Conservation (phyloP, 208 protist genomes). For the Entamoeba moshkovskii region DNA sequence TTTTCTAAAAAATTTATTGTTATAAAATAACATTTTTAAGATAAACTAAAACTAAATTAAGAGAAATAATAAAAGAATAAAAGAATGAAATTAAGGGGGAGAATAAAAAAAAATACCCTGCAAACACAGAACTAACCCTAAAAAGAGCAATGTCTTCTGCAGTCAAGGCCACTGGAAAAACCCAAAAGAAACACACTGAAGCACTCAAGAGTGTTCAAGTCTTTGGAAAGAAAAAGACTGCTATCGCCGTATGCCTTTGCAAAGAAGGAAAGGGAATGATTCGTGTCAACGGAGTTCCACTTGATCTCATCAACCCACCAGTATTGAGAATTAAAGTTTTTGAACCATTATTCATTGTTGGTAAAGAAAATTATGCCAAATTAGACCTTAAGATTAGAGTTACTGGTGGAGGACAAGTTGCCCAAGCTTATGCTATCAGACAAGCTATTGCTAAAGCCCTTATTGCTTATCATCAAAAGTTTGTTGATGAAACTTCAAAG, state of each 20-base stretch:
- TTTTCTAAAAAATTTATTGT: neutral
- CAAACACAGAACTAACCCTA: neutral
- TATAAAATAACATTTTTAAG: too few relatives aligned
- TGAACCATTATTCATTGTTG: conserved; percentile 83
- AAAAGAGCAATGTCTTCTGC: neutral
- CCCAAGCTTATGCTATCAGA: conserved; percentile 90
- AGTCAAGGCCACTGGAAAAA: neutral
- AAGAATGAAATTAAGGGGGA: too few relatives aligned
- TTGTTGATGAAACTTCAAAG: conserved; percentile 76
- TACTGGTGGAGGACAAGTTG: conserved; percentile 84
- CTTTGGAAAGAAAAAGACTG: conserved; percentile 65
- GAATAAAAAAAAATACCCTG: too few relatives aligned
- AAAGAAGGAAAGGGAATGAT: conserved; percentile 86
- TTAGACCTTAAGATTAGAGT: conserved; percentile 83
- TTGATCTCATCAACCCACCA: conserved; percentile 85
- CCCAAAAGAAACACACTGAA: neutral
- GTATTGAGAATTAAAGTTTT: conserved; percentile 84
- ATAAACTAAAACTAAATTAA: too few relatives aligned
- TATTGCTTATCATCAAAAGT: conserved; percentile 98
- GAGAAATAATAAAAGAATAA: too few relatives aligned
- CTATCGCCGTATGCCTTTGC: conserved; percentile 88
- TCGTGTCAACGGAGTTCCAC: conserved; percentile 86
- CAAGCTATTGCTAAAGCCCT: conserved; percentile 95
- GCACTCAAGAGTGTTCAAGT: neutral
- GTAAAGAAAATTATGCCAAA: conserved; percentile 67